phyloP scores from a whole-genome alignment of 2,329 filamentous ascomycete genomes.

The Trichoderma semiorbis region DNA sequence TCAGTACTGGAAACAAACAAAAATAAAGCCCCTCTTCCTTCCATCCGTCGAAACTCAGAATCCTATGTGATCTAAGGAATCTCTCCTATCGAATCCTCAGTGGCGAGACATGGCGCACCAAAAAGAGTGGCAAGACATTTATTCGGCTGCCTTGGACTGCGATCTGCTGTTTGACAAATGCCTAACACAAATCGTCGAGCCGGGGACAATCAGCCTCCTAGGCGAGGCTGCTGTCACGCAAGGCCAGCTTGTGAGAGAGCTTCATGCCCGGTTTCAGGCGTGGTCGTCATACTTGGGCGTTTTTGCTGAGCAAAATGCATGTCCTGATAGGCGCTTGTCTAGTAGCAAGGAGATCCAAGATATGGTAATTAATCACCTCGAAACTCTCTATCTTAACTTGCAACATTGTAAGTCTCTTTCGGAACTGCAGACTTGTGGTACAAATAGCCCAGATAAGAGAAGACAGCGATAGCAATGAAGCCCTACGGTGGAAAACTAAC shows the following conservation, averaged over 20 bases:
- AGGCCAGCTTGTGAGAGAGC: not conserved
- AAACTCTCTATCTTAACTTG: not conserved
- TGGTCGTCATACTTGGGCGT: not conserved
- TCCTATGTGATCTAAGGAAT: not conserved
- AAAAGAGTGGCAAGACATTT: not conserved
- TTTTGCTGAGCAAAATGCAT: not conserved
- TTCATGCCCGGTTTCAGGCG: not conserved
- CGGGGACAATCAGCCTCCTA: not conserved
- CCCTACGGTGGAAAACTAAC: too few relatives aligned
- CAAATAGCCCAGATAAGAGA: too few relatives aligned
- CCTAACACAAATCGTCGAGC: not conserved
- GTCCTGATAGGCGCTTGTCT: not conserved
- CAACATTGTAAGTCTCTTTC: not conserved
- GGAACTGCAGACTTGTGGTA: not conserved
- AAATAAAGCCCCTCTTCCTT: too few relatives aligned
- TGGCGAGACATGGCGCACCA: not conserved
- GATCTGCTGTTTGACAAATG: not conserved
- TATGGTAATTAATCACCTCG: rapidly evolving
- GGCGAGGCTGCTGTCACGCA: not conserved
- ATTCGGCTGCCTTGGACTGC: not conserved
- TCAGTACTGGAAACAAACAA: too few relatives aligned
- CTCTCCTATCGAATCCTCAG: not conserved
- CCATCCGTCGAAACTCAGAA: not conserved
- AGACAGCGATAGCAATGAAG: too few relatives aligned
- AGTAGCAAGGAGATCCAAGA: not conserved